Conservation (phyloP, 768 basidiomycete genomes). For the Calvatia gigantea region DNA sequence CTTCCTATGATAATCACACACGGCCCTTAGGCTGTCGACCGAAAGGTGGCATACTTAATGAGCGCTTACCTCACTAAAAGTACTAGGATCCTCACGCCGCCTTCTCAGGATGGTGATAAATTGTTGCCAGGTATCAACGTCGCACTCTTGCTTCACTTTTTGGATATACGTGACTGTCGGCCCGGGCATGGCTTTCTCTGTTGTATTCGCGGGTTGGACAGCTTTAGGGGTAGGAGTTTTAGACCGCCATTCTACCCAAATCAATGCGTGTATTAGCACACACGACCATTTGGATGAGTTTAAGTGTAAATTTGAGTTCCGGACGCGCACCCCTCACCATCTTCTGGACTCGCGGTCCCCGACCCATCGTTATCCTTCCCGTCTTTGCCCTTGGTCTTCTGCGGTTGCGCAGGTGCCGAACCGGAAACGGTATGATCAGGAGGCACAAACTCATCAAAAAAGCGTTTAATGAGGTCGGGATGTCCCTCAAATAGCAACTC, state of each 20-base stretch:
- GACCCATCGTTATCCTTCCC: neutral
- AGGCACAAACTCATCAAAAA: slow-evolving; percentile 83
- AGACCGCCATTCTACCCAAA: neutral
- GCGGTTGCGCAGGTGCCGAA: neutral
- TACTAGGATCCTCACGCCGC: neutral
- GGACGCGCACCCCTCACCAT: neutral
- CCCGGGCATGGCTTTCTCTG: neutral
- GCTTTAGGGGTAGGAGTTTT: neutral
- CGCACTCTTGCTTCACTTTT: neutral
- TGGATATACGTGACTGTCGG: neutral
- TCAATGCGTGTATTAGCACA: too few species aligned
- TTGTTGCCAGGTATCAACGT: neutral
- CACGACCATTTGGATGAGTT: neutral
- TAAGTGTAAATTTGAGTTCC: neutral
- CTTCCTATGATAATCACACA: neutral
- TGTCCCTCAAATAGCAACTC: slow-evolving; percentile 70
- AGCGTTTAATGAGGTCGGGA: slow-evolving; percentile 71
- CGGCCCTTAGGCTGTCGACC: too few species aligned
- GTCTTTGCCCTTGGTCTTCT: neutral
- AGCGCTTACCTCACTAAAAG: neutral
- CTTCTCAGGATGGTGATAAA: slow-evolving; percentile 5
- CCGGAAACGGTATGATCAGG: slow-evolving; percentile 44
- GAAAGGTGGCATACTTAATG: neutral
- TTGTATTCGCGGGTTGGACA: neutral
- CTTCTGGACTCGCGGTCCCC: neutral